A percentile compares a stretch with the other conserved stretches of the same genome.
These are phyloP conservation scores for Scopulariopsis brevicaulis DNA, from an alignment of 2,329 filamentous ascomycete genomes.

Conservation along the genomic window DNA sequence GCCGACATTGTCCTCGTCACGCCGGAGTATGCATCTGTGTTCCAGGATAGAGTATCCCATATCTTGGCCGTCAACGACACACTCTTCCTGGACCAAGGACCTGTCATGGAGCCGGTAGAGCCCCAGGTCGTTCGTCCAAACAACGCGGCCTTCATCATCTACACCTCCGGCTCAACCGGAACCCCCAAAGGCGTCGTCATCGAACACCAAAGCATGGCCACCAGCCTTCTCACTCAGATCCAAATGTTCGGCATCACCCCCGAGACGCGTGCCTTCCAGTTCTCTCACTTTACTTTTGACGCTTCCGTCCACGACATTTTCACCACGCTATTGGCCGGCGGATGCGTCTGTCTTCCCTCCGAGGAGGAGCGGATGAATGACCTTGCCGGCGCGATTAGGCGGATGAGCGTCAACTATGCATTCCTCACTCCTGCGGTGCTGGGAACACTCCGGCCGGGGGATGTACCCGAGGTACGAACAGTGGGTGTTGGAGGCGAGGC, in stretches of 20 bases:
- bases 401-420: constrained; percentile 32
- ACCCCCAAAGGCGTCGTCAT: constrained; percentile 51
- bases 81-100: too few species aligned
- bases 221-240: constrained; percentile 28
- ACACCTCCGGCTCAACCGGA: constrained; percentile 54
- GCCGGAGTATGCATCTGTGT: too few species aligned
- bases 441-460: constrained; percentile 29
- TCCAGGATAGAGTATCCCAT: too few species aligned
- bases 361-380: constrained; percentile 41
- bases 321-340: background rate
- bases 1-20: constrained; percentile 24
- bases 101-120: too few species aligned
- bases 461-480: constrained; percentile 32
- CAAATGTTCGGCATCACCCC: constrained; percentile 27
- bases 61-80: background rate
- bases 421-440: constrained; percentile 39
- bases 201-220: constrained; percentile 32
- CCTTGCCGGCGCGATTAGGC: constrained; percentile 30
- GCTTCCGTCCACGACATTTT: background rate
- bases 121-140: too few species aligned
- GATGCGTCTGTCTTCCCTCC: constrained; percentile 37
- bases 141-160: constrained; percentile 39
- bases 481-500: constrained; percentile 39
- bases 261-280: constrained; percentile 31
- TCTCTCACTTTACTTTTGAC: constrained; percentile 9